Evolutionary conservation across 352 stramenopile genomes (phyloP).

Genomic region (Globisporangium yorkense): DNA sequence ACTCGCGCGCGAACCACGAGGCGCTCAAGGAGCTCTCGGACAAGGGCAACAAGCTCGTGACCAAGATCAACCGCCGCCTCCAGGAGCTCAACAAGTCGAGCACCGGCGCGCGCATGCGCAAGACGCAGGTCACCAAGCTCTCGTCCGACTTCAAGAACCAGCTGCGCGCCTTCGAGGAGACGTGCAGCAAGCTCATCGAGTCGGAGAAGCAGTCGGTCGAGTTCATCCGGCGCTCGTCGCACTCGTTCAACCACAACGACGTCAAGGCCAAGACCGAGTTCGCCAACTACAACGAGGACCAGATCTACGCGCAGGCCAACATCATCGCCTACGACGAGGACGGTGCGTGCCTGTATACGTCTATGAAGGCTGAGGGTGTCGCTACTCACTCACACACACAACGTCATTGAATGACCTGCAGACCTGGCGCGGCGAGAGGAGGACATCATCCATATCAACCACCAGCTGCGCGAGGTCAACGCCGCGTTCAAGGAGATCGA

Average conservation of each 20-base stretch:
- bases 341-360: constrained; percentile 28
- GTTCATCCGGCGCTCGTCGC: constrained; percentile 73
- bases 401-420: constrained; percentile 9
- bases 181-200: constrained; percentile 58
- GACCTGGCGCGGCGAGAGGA: constrained; percentile 76
- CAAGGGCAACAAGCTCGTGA: constrained; percentile 78
- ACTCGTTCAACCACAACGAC: constrained; percentile 51
- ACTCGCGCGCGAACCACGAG: constrained; percentile 77
- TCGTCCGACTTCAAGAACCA: constrained; percentile 84
- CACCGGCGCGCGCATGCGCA: constrained; percentile 40
- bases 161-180: constrained; percentile 67
- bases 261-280: constrained; percentile 35
- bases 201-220: constrained; percentile 72
- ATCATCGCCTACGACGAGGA: constrained; percentile 84
- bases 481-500: constrained; percentile 83
- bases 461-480: constrained; percentile 82
- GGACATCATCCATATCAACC: constrained; percentile 87
- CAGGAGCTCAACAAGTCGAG: constrained; percentile 68
- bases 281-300: constrained; percentile 82
- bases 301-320: constrained; percentile 85
- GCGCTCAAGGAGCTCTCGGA: constrained; percentile 78
- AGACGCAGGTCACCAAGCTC: constrained; percentile 76
- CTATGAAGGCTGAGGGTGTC: too few species aligned
- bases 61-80: constrained; percentile 69
- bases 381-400: too few species aligned